These are phyloP conservation scores for Kodamaea alishanica DNA, from an alignment of 1,139 yeast species.

Conservation along the genomic window DNA sequence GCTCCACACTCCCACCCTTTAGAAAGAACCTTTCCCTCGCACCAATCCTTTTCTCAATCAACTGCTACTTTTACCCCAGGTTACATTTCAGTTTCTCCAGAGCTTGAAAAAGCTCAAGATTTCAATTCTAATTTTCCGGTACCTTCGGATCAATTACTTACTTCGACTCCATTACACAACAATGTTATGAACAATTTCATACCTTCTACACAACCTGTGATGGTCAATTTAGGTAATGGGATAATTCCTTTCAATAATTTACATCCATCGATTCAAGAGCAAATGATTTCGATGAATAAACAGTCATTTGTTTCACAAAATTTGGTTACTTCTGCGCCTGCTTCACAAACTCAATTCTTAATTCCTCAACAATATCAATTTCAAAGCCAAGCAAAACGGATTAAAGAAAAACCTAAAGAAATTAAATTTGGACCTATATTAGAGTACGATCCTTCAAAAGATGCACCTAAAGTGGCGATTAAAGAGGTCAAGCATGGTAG, in stretches of 20 bases:
- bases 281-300: constrained; percentile 17
- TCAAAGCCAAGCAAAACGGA: constrained; percentile 6
- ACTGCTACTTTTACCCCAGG: too few species aligned
- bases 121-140: too few species aligned
- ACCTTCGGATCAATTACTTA: constrained; percentile 2
- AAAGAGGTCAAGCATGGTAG: constrained; percentile 15
- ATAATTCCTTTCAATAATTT: constrained; percentile 20
- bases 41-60: too few species aligned
- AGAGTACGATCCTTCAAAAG: constrained; percentile 42
- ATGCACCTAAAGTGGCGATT: constrained; percentile 17
- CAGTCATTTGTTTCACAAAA: constrained; percentile 11
- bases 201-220: constrained; percentile 16
- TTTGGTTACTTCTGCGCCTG: constrained; percentile 11
- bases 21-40: too few species aligned
- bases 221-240: constrained; percentile 21
- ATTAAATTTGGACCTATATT: constrained; percentile 42
- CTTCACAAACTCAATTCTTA: constrained; percentile 12
- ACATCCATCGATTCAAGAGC: constrained; percentile 19
- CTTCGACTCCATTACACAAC: constrained; percentile 8
- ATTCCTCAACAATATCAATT: constrained; percentile 4
- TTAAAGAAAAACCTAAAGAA: constrained; percentile 22
- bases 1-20: too few species aligned
- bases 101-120: too few species aligned
- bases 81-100: too few species aligned
- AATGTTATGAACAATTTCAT: constrained; percentile 1